Percentiles rank a stretch among this genome's conserved stretches.
phyloP scores from a whole-genome alignment of 495 filamentous ascomycete genomes.

The Penicillium salamii region DNA sequence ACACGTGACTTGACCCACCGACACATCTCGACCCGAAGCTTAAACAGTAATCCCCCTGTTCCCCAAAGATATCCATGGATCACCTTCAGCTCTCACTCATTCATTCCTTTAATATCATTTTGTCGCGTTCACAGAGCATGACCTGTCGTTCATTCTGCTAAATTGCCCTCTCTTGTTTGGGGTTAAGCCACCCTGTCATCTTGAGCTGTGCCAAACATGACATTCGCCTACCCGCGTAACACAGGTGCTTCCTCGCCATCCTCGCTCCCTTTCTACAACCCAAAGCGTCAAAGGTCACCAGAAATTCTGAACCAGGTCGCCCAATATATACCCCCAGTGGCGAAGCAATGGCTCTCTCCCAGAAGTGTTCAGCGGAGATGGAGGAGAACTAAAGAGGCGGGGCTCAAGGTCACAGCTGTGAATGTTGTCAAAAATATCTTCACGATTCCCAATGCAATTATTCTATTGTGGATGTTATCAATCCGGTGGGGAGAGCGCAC shows the following conservation, averaged over 20 bases:
- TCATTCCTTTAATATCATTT: constrained; percentile 6
- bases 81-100: not conserved
- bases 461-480: constrained; percentile 70
- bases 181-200: constrained; percentile 10
- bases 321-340: constrained; percentile 17
- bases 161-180: constrained; percentile 8
- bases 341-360: constrained; percentile 27
- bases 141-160: constrained; percentile 20
- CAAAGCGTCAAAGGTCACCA: constrained; percentile 9
- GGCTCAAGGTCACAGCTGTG: constrained; percentile 10
- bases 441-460: constrained; percentile 63
- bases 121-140: constrained; percentile 18
- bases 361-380: constrained; percentile 5
- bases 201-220: constrained; percentile 30
- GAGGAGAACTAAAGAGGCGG: constrained; percentile 8
- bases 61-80: constrained; percentile 8
- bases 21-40: constrained; percentile 8
- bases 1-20: constrained; percentile 12
- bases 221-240: constrained; percentile 36
- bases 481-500: constrained; percentile 87
- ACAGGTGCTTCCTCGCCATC: constrained; percentile 27
- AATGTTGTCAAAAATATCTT: constrained; percentile 33
- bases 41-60: constrained; percentile 12
- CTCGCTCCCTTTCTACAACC: constrained; percentile 29
- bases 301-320: constrained; percentile 9